Evolutionary conservation across 306 rosid species (phyloP).

Genomic region (Rosa persica): DNA sequence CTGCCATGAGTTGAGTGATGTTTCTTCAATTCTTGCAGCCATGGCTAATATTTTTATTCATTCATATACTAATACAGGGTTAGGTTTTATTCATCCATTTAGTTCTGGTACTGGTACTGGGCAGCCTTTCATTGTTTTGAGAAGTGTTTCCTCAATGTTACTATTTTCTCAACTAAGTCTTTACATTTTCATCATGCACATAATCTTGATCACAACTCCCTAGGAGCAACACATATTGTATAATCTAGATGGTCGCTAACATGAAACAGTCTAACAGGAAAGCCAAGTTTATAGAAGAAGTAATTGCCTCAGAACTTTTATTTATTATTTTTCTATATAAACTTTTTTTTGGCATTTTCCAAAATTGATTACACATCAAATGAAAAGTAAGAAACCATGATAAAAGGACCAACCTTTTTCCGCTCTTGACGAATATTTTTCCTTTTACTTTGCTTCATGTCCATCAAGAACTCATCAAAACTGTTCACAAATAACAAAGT

Average conservation of each 20-base stretch:
- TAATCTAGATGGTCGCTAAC: neutral
- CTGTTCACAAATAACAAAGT: constrained; percentile 37
- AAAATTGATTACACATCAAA: neutral
- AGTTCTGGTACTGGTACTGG: neutral
- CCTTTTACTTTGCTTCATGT: constrained; percentile 93
- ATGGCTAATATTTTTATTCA: neutral
- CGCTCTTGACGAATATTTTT: constrained; percentile 96
- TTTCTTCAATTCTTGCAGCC: neutral
- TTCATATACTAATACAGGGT: neutral
- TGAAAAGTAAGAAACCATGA: constrained; percentile 10
- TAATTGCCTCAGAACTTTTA: neutral
- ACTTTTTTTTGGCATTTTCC: neutral
- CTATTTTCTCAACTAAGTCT: neutral
- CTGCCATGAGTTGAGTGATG: constrained; percentile 5
- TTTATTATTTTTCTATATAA: neutral
- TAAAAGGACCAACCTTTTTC: constrained; percentile 61
- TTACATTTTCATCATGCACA: neutral
- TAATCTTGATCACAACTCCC: constrained; percentile 2
- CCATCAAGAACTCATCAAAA: constrained; percentile 93
- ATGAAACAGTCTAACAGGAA: constrained; percentile 4
- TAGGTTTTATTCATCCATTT: neutral
- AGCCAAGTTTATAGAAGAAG: neutral
- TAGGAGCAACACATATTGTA: neutral
- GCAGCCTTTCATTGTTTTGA: neutral
- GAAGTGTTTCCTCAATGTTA: neutral